Evolutionary conservation across 805 yeast species (phyloP), one percentile per base, ranked within the genome.

Genomic region (Candida dajiaensis): DNA sequence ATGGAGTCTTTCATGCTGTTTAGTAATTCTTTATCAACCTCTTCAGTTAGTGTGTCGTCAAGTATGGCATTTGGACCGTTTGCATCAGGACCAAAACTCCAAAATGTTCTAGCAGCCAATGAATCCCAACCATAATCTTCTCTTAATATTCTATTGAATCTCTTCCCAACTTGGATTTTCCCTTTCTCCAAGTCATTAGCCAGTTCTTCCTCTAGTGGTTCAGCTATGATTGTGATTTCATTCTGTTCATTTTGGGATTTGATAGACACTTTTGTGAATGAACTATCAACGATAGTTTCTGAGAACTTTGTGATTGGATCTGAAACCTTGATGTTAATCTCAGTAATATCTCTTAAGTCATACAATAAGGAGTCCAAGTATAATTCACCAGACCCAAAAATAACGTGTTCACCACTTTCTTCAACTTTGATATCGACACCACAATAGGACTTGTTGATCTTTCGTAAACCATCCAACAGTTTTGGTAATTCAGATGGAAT

Each of bases 301-400:
- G 85, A 67, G 54, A 94, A 89, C 48, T 76, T 76, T 0, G 89
- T 80, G 63, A 83, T 75, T 3, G 98, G 96, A 58, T 84, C 94
- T 41, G 97, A 85, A 2, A 89, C 84, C 59, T 83, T 85, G 45
- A 94, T 78, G 43, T 83, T 85, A 36, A 89, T 72, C 20, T 76
- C 77, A 0, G 84, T 74, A 8, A 56, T 49, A 55, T 69, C 62
- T 51, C 97, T 70, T 39, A 94, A 65, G 58, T 89, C 97, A 61
- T 83, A 85, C 36, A 94, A 64, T 21, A 85, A 67, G 54, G 94
- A 86, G 63, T 94, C 98, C 65, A 94, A 62, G 58, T 87, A 88
- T 16, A 92, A 56, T 59, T 94, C 98, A 7, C 99, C 99, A 10
- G 88, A 78, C 0, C 94, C 97, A 23, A 81, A 58, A 0, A 94